Evolutionary conservation across 768 basidiomycete genomes (phyloP), one percentile per base, ranked within the genome.

Genomic region (Favolaschia claudopus): DNA sequence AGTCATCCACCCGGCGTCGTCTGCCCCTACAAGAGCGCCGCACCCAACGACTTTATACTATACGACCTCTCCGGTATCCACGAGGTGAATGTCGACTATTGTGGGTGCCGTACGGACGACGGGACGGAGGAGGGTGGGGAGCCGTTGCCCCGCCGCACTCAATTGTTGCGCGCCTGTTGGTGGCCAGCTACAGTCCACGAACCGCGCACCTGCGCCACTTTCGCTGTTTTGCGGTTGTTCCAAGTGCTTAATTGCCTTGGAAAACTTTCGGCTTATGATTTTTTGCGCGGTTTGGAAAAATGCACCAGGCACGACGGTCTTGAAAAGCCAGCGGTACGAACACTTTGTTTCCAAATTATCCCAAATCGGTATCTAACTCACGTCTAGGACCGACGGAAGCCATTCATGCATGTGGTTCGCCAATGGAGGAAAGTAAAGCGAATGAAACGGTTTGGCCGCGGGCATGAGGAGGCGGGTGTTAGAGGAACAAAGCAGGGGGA

Each of bases 261-360:
- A 6, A 65, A 65, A 45, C 34, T 54, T 0, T 58, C 57, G 9
- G 53, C 50, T 5, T 66, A 63, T 27, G 53, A 63, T 25, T 66
- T 42, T 40, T n/a, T 55, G 12, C 53, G 34, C 19, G 53, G 42
- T 2, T 34, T 55, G 6, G 53, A 55, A 34, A 37, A n/a, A 7
- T 39, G 27, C 2, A 51, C 50, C 3, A 51, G 31, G 5, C 22
- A 51, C 19, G 28, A 45, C 31, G 43, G 42, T 1, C n/a, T 45
- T 5, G 27, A 55, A 5, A 36, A 33, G 14, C 22, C 33, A 20
- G 43, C 34, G 43, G 53, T 66, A 62, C 43, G 17, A 40, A 28
- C 29, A 37, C 3, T 12, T 53, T 19, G 46, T 31, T 7, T 37
- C 31, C 5, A 5, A 17, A 22, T 44, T 50, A 7, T 54, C 43